A percentile compares a stretch with the other conserved stretches of the same genome.
These are phyloP conservation scores for Aspergillus oerlinghausenensis DNA, from an alignment of 2,329 filamentous ascomycete species.

Conservation along the genomic window DNA sequence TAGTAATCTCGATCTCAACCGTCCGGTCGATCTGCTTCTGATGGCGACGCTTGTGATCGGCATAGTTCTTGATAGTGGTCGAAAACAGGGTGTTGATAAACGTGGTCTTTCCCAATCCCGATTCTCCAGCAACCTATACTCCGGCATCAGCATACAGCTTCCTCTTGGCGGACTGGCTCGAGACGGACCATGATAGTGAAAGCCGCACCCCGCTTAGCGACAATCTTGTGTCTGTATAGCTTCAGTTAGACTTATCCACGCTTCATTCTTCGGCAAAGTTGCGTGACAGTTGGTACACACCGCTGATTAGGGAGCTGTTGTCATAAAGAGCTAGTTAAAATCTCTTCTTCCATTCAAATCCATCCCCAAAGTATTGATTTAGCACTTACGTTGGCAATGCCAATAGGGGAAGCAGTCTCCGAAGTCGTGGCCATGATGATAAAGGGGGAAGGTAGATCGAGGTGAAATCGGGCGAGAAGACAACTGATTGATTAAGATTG, in stretches of 20 bases:
- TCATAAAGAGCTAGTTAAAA: slow-evolving; percentile 28
- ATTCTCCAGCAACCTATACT: slow-evolving; percentile 88
- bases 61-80: slow-evolving; percentile 99
- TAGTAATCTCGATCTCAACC: slow-evolving; percentile 99
- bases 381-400: slow-evolving; percentile 65
- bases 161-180: not conserved
- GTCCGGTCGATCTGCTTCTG: slow-evolving; percentile 99
- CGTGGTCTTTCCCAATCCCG: slow-evolving; percentile 96
- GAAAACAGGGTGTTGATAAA: slow-evolving; percentile 99
- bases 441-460: slow-evolving; percentile 15
- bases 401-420: slow-evolving; percentile 63
- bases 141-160: slow-evolving; percentile 22
- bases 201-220: slow-evolving; percentile 81
- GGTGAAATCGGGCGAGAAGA: slow-evolving; percentile 15
- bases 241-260: slow-evolving; percentile 19
- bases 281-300: slow-evolving; percentile 35
- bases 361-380: not conserved
- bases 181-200: slow-evolving; percentile 94
- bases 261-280: slow-evolving; percentile 37
- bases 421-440: slow-evolving; percentile 51
- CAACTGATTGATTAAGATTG: slow-evolving; percentile 12
- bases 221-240: slow-evolving; percentile 61
- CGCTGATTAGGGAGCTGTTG: slow-evolving; percentile 64
- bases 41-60: slow-evolving; percentile 98
- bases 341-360: not conserved